A percentile compares a stretch with the other conserved stretches of the same genome.
Evolutionary conservation across 2,329 filamentous ascomycete genomes (phyloP).

Genomic region (Botrytis cinerea): DNA sequence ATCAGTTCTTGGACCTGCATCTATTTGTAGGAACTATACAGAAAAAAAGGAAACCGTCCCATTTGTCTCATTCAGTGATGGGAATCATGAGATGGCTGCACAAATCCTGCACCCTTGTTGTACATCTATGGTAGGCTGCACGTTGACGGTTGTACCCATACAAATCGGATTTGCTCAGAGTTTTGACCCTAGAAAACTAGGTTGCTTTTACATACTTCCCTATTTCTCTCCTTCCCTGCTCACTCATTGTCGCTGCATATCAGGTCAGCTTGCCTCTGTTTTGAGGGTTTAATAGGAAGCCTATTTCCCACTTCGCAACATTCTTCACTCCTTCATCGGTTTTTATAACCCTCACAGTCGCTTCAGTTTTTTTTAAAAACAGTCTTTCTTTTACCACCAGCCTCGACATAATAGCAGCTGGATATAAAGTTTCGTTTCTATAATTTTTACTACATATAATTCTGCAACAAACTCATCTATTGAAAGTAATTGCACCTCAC

Average conservation of each 20-base stretch:
- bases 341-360: slow-evolving; percentile 18
- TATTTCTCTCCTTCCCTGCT: neutral
- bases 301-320: neutral
- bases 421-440: neutral
- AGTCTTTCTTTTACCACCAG: slow-evolving; percentile 11
- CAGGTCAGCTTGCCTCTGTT: slow-evolving; percentile 5
- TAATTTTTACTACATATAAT: neutral
- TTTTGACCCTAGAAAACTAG: slow-evolving; percentile 13
- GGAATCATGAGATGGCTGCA: slow-evolving; percentile 14
- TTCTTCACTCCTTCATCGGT: neutral
- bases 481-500: neutral
- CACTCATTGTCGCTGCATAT: slow-evolving; percentile 7
- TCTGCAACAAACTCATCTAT: neutral
- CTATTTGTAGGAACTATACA: neutral
- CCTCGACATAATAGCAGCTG: neutral
- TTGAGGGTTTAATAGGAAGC: slow-evolving; percentile 11
- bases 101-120: slow-evolving; percentile 23
- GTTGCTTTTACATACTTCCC: neutral
- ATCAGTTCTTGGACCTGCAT: slow-evolving; percentile 10
- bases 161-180: neutral
- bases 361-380: neutral
- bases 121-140: slow-evolving; percentile 12
- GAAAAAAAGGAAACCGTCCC: neutral
- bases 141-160: neutral
- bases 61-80: slow-evolving; percentile 17